phyloP scores from a whole-genome alignment of 2,329 filamentous ascomycete species.

The Alternaria infectoria region DNA sequence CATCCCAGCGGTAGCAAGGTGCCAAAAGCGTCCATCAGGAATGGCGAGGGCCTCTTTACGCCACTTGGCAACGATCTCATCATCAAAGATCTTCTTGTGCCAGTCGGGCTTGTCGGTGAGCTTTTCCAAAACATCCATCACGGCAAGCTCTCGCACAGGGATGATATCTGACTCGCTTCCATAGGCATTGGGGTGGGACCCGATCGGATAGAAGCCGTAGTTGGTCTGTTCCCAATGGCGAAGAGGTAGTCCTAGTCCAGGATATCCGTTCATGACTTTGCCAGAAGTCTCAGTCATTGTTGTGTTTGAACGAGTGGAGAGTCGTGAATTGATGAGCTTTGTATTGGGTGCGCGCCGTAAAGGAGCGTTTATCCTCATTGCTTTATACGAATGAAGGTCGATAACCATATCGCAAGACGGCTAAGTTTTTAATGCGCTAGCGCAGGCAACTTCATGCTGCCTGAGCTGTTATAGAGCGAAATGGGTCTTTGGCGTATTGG shows the following conservation, averaged over 20 bases:
- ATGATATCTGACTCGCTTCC: constrained; percentile 15
- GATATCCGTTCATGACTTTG: constrained; percentile 11
- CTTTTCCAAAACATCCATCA: constrained; percentile 49
- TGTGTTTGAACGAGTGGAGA: background rate
- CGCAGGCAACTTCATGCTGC: background rate
- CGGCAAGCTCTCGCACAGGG: constrained; percentile 47
- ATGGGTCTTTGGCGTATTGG: background rate
- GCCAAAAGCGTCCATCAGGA: constrained; percentile 18
- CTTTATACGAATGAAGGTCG: too few species aligned
- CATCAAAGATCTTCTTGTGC: constrained; percentile 50
- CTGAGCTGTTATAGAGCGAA: background rate
- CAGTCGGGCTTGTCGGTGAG: constrained; percentile 52
- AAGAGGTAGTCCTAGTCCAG: constrained; percentile 27
- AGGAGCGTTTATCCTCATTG: background rate
- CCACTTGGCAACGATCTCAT: constrained; percentile 34
- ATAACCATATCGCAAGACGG: too few species aligned
- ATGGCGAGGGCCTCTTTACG: constrained; percentile 28
- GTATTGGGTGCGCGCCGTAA: background rate
- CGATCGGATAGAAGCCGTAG: constrained; percentile 19
- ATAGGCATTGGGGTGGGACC: constrained; percentile 16
- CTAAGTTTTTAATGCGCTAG: background rate
- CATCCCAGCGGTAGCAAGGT: constrained; percentile 16
- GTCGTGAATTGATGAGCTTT: background rate
- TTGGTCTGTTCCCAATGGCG: background rate
- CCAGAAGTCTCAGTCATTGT: background rate